phyloP scores from a whole-genome alignment of 495 filamentous ascomycete species.

The Rostrohypoxylon terebratum region DNA sequence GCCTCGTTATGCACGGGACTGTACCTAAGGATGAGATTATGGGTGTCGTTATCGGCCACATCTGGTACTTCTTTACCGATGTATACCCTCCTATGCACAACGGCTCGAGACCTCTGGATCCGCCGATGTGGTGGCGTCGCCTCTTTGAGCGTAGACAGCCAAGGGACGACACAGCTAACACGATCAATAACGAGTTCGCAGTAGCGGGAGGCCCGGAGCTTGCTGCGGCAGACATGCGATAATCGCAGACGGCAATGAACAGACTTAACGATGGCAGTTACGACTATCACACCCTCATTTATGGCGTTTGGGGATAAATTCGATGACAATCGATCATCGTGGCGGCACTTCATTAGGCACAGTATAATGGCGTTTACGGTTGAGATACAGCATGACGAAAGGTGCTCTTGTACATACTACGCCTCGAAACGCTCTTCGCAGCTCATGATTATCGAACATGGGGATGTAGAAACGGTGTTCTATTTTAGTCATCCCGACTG shows the following conservation, averaged over 20 bases:
- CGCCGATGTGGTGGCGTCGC: conserved; percentile 90
- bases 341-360: conserved; percentile 21
- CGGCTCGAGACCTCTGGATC: conserved; percentile 87
- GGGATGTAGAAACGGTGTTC: not conserved
- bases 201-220: conserved; percentile 60
- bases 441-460: not conserved
- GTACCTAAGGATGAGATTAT: conserved; percentile 96
- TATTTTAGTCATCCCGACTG: not conserved
- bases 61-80: conserved; percentile 98
- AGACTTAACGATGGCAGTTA: conserved; percentile 6
- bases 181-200: conserved; percentile 65
- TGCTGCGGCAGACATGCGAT: conserved; percentile 49
- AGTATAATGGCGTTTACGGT: conserved; percentile 38
- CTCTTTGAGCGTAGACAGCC: conserved; percentile 73
- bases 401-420: conserved; percentile 38
- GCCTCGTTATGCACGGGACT: conserved; percentile 82
- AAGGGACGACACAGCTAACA: conserved; percentile 59
- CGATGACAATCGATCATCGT: conserved; percentile 25
- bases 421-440: not conserved
- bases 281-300: conserved; percentile 43
- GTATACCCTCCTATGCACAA: conserved; percentile 92
- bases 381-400: conserved; percentile 17
- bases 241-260: not conserved
- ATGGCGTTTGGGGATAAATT: conserved; percentile 42
- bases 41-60: conserved; percentile 91